Conservation (phyloP, 495 filamentous ascomycete species). For the Lophiostoma macrostomum region DNA sequence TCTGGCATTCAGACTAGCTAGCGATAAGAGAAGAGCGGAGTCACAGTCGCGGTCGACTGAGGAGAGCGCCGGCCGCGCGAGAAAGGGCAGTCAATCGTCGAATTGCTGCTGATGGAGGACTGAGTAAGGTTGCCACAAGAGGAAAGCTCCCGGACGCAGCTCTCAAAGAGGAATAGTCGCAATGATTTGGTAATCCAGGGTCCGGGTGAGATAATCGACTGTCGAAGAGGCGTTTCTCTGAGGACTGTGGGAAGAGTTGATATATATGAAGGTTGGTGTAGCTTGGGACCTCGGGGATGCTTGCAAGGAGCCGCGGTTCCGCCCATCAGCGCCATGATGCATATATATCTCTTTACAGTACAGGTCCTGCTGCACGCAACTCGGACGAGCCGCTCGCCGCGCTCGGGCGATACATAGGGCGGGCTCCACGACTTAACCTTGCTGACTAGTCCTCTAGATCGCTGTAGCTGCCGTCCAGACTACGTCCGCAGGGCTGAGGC, state of each 20-base stretch:
- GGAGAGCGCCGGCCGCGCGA: too few relatives aligned
- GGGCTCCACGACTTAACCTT: constrained; percentile 1
- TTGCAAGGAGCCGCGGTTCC: too few relatives aligned
- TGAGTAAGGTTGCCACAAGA: constrained; percentile 15
- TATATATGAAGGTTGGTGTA: too few relatives aligned
- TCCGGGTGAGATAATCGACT: not conserved
- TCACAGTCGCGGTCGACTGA: not conserved
- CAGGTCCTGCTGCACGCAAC: not conserved
- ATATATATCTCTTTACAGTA: too few relatives aligned
- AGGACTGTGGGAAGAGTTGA: too few relatives aligned
- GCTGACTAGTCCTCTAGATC: not conserved
- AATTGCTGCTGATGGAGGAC: constrained; percentile 8
- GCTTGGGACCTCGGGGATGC: too few relatives aligned
- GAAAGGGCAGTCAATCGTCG: too few relatives aligned
- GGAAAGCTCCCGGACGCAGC: not conserved
- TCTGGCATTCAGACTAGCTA: constrained; percentile 30
- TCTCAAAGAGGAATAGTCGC: constrained; percentile 13
- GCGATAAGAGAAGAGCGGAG: constrained; percentile 10
- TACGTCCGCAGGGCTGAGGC: not conserved
- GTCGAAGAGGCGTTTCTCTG: too few relatives aligned
- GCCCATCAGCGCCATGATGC: too few relatives aligned
- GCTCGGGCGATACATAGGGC: too few relatives aligned
- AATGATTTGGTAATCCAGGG: not conserved
- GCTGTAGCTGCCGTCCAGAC: not conserved
- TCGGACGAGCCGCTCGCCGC: constrained; percentile 7